A percentile compares a stretch with the other conserved stretches of the same genome.
phyloP scores from a whole-genome alignment of 1,284 basidiomycete genomes.

The Coniferiporia weirii region DNA sequence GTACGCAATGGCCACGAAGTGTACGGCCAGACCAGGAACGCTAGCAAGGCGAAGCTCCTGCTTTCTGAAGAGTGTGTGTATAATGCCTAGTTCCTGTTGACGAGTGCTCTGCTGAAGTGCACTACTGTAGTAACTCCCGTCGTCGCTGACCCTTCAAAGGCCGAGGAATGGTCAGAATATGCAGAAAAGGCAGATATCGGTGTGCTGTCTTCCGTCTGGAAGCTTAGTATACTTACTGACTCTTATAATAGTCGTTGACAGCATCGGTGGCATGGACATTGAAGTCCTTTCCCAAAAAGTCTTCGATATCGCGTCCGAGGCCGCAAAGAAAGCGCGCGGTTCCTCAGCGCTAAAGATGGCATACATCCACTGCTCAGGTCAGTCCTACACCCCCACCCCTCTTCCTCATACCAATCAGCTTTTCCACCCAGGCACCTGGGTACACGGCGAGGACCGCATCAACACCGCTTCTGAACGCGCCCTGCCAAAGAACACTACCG shows the following conservation, averaged over 20 bases:
- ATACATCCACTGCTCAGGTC: conserved; percentile 45
- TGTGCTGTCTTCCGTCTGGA: background rate
- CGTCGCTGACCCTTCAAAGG: conserved; percentile 34
- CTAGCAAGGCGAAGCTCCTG: conserved; percentile 34
- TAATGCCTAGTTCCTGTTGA: no score
- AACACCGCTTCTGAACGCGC: conserved; percentile 33
- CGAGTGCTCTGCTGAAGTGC: background rate
- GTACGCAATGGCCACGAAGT: conserved; percentile 49
- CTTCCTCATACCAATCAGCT: background rate
- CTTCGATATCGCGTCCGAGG: conserved; percentile 31
- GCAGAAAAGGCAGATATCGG: conserved; percentile 37
- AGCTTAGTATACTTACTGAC: background rate
- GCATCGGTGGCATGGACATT: conserved; percentile 27
- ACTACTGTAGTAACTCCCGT: conserved; percentile 39
- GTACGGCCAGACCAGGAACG: conserved; percentile 43
- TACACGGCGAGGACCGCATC: conserved; percentile 37
- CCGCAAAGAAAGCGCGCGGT: conserved; percentile 31
- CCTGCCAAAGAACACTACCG: conserved; percentile 26
- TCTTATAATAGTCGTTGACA: conserved; percentile 35
- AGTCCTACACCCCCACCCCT: background rate
- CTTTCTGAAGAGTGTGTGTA: conserved; percentile 41
- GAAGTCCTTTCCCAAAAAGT: conserved; percentile 24
- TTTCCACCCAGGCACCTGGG: conserved; percentile 34
- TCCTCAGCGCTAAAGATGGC: conserved; percentile 35
- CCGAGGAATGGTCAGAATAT: conserved; percentile 36